Evolutionary conservation across 495 filamentous ascomycete species (phyloP).

Genomic region (Tuber melanosporum): DNA sequence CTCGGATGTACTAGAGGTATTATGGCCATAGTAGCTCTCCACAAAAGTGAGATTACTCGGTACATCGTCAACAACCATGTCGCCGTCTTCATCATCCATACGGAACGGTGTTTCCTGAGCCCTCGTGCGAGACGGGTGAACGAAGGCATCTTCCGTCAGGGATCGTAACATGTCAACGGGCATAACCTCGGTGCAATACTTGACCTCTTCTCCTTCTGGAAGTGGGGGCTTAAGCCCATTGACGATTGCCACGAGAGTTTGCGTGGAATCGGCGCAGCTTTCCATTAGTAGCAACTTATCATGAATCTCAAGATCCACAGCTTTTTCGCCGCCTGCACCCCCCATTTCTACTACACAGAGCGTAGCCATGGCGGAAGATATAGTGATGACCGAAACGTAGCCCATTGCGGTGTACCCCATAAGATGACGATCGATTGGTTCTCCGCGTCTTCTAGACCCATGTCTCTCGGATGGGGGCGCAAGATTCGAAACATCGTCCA

Average conservation of each 20-base stretch:
- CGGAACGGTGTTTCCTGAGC: constrained; percentile 2
- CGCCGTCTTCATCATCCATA: constrained; percentile 26
- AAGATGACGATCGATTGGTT: constrained; percentile 52
- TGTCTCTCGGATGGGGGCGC: constrained; percentile 2
- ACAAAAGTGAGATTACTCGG: constrained; percentile 54
- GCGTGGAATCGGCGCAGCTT: constrained; percentile 93
- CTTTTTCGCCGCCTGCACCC: constrained; percentile 53
- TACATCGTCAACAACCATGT: constrained; percentile 47
- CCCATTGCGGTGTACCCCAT: constrained; percentile 61
- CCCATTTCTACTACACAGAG: constrained; percentile 52
- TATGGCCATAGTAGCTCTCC: constrained; percentile 54
- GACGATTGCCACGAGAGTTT: constrained; percentile 75
- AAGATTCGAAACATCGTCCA: constrained; percentile 63
- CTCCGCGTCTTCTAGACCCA: constrained; percentile 19
- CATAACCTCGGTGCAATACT: constrained; percentile 81
- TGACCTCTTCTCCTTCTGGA: constrained; percentile 68
- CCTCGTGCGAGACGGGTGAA: constrained; percentile 9
- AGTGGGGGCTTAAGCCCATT: constrained; percentile 77
- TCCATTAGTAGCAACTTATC: constrained; percentile 87
- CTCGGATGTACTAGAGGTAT: constrained; percentile 14
- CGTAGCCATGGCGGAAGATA: constrained; percentile 67
- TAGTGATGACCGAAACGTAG: constrained; percentile 74
- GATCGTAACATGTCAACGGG: constrained; percentile 85
- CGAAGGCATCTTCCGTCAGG: constrained; percentile 77
- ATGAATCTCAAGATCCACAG: constrained; percentile 69